Base-by-base conservation (phyloP, 1,284 basidiomycete genomes). In the Meripilus lineatus region DNA sequence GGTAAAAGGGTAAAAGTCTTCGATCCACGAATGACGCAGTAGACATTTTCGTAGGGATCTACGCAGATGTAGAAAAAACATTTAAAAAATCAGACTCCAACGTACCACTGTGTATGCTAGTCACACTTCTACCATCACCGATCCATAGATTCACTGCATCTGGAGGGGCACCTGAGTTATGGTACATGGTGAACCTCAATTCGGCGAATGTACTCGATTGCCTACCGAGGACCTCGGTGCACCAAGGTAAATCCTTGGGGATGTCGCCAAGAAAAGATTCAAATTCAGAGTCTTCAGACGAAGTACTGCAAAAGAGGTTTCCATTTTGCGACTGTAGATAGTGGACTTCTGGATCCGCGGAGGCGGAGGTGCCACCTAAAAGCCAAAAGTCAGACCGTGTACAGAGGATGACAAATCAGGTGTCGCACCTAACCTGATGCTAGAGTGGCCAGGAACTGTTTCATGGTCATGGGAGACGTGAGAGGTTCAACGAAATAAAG, bases 121-220 rank as follows among this genome's bases (percentile, higher is more conserved):
- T 94, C 5, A 81, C 70, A 56, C 89, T 92, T 49, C 69, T 66
- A 40, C 72, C 70, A 53, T 87, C 76, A 7, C 92, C 93, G 38
- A 95, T 88, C 93, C 93, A 95, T 17, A 94, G 58, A 59, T 95
- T 95, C 0, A 92, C 89, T 3, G 90, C 92, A 54, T 95, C 93
- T 0, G 92, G 90, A 18, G 67, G 58, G 47, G 65, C 68, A 32
- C 74, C 89, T 89, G 47, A 50, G n/a, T 7, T 20, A 32, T 20
- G 15, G 38, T 23, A 33, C 5, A 28, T 24, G 30, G 22, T 30
- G n/a, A n/a, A 32, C 15, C 34, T 20, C 5, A 17, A 15, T 23
- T 7, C 4, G 21, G 21, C 22, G 2, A 20, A 11, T 15, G 15
- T 17, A 32, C n/a, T 14, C 14, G 37, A 33, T 33, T 35, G 62